Evolutionary conservation across 2,329 filamentous ascomycete species (phyloP).

Genomic region (Fusarium illudens): DNA sequence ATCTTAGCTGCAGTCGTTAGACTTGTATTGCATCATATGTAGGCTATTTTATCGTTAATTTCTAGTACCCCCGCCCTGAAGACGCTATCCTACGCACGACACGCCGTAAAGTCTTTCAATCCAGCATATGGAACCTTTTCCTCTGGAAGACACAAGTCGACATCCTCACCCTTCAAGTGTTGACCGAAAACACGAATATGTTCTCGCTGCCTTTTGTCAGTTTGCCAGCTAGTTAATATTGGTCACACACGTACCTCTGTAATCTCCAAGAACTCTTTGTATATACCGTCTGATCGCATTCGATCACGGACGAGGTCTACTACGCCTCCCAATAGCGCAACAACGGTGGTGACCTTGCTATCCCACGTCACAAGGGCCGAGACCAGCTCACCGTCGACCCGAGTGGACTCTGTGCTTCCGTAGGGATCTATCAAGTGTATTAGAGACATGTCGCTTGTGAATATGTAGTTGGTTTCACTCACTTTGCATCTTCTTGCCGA

Average conservation of each 20-base stretch:
- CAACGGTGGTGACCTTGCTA: slow-evolving; percentile 53
- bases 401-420: slow-evolving; percentile 53
- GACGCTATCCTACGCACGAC: not conserved
- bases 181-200: slow-evolving; percentile 42
- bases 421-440: slow-evolving; percentile 44
- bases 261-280: slow-evolving; percentile 48
- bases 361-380: slow-evolving; percentile 55
- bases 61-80: not conserved
- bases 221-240: accelerated
- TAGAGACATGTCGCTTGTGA: not conserved
- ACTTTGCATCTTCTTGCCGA: slow-evolving; percentile 56
- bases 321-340: slow-evolving; percentile 51
- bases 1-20: not conserved
- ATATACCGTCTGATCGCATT: slow-evolving; percentile 50
- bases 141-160: slow-evolving; percentile 43
- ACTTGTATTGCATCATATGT: not conserved
- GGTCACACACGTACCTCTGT: slow-evolving; percentile 32
- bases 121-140: slow-evolving; percentile 36
- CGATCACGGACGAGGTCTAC: slow-evolving; percentile 49
- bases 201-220: slow-evolving; percentile 36
- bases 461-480: slow-evolving; percentile 1
- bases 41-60: not conserved
- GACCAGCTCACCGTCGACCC: slow-evolving; percentile 50
- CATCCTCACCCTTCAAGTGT: slow-evolving; percentile 42
- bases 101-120: slow-evolving; percentile 40